phyloP scores from a whole-genome alignment of 805 yeast species.

The Yueomyces sinensis region DNA sequence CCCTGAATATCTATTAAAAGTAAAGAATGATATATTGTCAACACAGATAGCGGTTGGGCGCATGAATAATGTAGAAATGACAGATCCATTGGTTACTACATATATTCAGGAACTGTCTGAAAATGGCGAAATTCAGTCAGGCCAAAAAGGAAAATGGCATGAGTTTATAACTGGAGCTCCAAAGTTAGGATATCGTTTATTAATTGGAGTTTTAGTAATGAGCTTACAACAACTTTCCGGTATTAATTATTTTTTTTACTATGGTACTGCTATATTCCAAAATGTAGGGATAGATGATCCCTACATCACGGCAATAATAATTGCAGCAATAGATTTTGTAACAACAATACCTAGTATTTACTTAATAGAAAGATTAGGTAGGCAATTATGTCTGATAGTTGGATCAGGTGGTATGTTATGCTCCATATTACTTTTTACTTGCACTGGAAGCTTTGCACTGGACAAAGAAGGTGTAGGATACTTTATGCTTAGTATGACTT shows the following conservation, averaged over 20 bases:
- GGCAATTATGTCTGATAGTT: conserved; percentile 34
- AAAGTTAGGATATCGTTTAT: conserved; percentile 32
- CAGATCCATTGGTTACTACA: conserved; percentile 34
- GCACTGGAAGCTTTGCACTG: conserved; percentile 42
- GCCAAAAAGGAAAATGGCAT: neutral
- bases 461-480: conserved; percentile 34
- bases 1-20: conserved; percentile 44
- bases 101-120: conserved; percentile 27
- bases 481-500: conserved; percentile 52
- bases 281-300: conserved; percentile 46
- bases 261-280: conserved; percentile 48
- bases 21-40: conserved; percentile 33
- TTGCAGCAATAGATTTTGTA: conserved; percentile 43
- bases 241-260: conserved; percentile 53
- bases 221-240: conserved; percentile 51
- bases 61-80: conserved; percentile 35
- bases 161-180: conserved; percentile 47
- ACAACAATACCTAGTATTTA: conserved; percentile 41
- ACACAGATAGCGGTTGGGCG: conserved; percentile 42
- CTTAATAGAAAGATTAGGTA: conserved; percentile 41
- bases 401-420: conserved; percentile 43
- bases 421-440: conserved; percentile 48
- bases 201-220: conserved; percentile 48
- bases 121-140: conserved; percentile 2
- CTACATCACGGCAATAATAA: conserved; percentile 42